These are phyloP conservation scores for Tolypocladium inflatum DNA, from an alignment of 2,329 filamentous ascomycete genomes.

Conservation along the genomic window DNA sequence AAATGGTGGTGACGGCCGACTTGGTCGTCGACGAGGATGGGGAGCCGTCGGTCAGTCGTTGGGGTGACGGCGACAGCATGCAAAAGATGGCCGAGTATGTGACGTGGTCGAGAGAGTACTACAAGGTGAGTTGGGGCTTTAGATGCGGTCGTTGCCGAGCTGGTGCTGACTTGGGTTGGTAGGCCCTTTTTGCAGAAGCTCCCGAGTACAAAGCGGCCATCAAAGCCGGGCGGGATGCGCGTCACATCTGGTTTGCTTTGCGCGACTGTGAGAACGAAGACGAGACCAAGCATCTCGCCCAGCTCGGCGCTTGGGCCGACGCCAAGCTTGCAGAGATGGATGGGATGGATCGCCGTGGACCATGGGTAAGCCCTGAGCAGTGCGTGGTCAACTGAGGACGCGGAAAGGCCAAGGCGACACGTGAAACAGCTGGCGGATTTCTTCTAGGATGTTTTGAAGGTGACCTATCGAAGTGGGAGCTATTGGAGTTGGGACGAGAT, in stretches of 20 bases:
- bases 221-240: conserved; percentile 14
- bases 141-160: background rate
- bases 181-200: background rate
- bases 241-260: conserved; percentile 18
- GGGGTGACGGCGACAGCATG: conserved; percentile 6
- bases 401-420: background rate
- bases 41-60: conserved; percentile 11
- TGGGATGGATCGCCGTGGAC: background rate
- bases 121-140: conserved; percentile 9
- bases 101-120: conserved; percentile 13
- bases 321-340: background rate
- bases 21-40: conserved; percentile 9
- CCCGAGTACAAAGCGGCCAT: conserved; percentile 8
- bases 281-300: background rate
- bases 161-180: background rate
- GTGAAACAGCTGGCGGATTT: background rate
- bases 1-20: conserved; percentile 8
- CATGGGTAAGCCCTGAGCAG: background rate
- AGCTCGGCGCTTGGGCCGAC: background rate
- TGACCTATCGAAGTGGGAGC: too few species aligned
- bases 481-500: background rate
- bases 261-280: background rate
- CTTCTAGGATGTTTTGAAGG: background rate
- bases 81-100: conserved; percentile 9
- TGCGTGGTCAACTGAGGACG: background rate